Evolutionary conservation across 2,329 filamentous ascomycete genomes (phyloP), one percentile per base, ranked within the genome.

Genomic region (Aspergillus udagawae): DNA sequence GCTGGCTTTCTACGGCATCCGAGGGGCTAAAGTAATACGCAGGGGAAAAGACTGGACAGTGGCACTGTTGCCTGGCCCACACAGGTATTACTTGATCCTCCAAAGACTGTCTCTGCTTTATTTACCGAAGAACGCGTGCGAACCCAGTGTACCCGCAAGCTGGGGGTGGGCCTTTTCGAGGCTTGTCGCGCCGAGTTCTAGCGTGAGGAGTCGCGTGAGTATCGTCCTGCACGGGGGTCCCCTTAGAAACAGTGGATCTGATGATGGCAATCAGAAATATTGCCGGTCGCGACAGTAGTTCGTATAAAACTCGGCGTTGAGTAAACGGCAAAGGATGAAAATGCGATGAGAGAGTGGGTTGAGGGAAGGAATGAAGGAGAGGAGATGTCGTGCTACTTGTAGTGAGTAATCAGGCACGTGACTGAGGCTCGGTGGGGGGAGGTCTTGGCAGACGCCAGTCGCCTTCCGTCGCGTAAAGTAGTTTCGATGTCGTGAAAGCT

Each of bases 1-100:
- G 63, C 60, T 70, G 65, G 67, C 65, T 69, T 69, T 74, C 74
- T 77, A 77, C 75, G 65, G 67, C 65, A 74, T 72, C 68, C 69
- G 70, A 60, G 60, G 66, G 61, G 64, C 70, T 73, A 72, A 67
- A 67, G 69, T 69, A 73, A 75, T 74, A 76, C 73, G 73, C 66
- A 71, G 69, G 64, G 63, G 63, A 67, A 69, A 68, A 70, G 65
- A 64, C 64, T 61, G 67, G 61, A 65, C 56, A 66, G 65, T 53
- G 65, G 61, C 61, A 65, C 63, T 62, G 64, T 63, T 63, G 65
- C 65, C 65, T 65, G 57, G 63, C 64, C 66, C 65, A 66, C 63
- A 59, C 59, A 53, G 59, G 63, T 70, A 72, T 70, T 72, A 74
- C 69, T 73, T 65, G 60, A 62, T 66, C 62, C 64, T 61, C 60